Conservation (phyloP, 331 rosid genomes). For the Quercus tomentella region DNA sequence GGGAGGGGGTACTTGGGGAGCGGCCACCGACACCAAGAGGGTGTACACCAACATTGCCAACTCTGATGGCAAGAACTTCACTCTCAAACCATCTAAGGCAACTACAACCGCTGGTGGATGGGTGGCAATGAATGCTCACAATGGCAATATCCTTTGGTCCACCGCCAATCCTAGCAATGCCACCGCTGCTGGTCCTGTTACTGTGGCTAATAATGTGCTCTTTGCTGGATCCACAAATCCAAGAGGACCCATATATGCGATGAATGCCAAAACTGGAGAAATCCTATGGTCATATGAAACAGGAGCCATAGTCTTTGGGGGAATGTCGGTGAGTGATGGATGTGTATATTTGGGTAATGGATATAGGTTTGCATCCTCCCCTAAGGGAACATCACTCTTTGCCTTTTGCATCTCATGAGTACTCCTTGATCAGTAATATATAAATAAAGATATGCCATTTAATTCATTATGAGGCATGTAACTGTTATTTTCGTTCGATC, state of each 20-base stretch:
- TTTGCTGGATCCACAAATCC: slow-evolving; percentile 50
- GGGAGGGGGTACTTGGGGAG: slow-evolving; percentile 36
- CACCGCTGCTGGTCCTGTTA: slow-evolving; percentile 7
- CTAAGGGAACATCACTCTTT: no score
- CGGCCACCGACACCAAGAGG: slow-evolving; percentile 19
- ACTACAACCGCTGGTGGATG: no score
- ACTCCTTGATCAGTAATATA: no score
- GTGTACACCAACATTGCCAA: slow-evolving; percentile 44
- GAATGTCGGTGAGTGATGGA: no score
- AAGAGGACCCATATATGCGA: slow-evolving; percentile 44
- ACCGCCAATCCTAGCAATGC: slow-evolving; percentile 24
- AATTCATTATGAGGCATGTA: no score
- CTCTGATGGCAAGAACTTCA: slow-evolving; percentile 32
- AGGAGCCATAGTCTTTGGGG: no score
- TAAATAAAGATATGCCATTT: no score
- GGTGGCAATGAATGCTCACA: no score
- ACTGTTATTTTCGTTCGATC: no score
- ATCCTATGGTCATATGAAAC: neutral
- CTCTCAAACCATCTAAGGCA: slow-evolving; percentile 1
- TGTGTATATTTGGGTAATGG: no score
- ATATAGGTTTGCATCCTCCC: no score
- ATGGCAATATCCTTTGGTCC: neutral
- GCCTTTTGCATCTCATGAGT: no score
- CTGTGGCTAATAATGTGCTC: slow-evolving; percentile 56
- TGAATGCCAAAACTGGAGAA: slow-evolving; percentile 14